Conservation (phyloP, 345 rosid species). For the Hibiscus mutabilis region DNA sequence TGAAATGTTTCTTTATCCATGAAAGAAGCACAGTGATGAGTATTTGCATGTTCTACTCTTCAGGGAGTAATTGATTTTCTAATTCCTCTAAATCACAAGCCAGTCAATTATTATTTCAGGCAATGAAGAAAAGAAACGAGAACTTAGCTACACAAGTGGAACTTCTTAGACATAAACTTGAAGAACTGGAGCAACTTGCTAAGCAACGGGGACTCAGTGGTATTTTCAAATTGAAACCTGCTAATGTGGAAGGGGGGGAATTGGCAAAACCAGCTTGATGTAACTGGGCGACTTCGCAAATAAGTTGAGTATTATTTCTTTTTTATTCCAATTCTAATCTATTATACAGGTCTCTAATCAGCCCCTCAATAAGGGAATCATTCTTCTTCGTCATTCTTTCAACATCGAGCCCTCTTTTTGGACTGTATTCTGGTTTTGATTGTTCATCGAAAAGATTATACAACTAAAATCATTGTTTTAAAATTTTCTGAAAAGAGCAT, state of each 20-base stretch:
- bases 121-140: conserved; percentile 57
- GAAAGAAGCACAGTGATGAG: background rate
- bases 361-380: conserved; percentile 9
- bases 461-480: background rate
- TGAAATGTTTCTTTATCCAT: background rate
- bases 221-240: conserved; percentile 41
- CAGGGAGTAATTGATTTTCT: background rate
- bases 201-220: conserved; percentile 58
- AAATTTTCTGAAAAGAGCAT: conserved; percentile 9
- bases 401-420: background rate
- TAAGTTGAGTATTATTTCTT: conserved; percentile 10
- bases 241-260: conserved; percentile 19
- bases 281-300: background rate
- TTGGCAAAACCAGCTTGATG: conserved; percentile 33
- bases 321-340: conserved; percentile 13
- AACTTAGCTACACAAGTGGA: conserved; percentile 48
- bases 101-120: conserved; percentile 31
- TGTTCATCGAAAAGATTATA: background rate
- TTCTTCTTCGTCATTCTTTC: conserved; percentile 21
- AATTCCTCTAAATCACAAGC: background rate
- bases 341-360: conserved; percentile 7
- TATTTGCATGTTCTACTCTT: background rate
- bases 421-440: conserved; percentile 9
- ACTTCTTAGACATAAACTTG: conserved; percentile 46
- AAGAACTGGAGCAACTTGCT: conserved; percentile 73